Evolutionary conservation across 1,284 basidiomycete species (phyloP).

Genomic region (Ganoderma boninense): DNA sequence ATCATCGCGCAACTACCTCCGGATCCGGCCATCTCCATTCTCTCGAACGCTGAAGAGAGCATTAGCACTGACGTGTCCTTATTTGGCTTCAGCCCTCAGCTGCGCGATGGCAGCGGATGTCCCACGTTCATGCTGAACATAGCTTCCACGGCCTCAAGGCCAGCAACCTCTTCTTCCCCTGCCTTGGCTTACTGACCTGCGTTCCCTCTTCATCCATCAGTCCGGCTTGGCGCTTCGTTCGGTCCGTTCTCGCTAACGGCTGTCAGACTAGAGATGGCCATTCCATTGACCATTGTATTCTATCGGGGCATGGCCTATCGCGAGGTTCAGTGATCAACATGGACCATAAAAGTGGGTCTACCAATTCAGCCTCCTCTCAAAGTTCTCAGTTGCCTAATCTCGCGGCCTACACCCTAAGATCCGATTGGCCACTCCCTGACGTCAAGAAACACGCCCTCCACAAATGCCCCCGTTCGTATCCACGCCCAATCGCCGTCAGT

Average conservation of each 20-base stretch:
- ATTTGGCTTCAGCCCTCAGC: neutral
- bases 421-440: neutral
- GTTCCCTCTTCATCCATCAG: neutral
- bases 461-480: neutral
- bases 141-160: neutral
- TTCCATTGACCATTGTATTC: neutral
- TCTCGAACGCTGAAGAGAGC: neutral
- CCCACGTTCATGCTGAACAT: neutral
- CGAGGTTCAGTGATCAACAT: neutral
- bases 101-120: conserved; percentile 6
- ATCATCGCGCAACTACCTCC: neutral
- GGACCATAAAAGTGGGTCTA: neutral
- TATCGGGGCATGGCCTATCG: neutral
- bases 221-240: neutral
- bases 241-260: neutral
- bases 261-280: neutral
- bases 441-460: neutral
- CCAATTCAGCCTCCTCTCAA: neutral
- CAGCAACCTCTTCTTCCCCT: neutral
- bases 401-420: neutral
- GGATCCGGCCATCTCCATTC: conserved; percentile 4
- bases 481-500: neutral
- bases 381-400: neutral
- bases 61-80: neutral
- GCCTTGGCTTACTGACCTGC: neutral